Evolutionary conservation across 1,284 basidiomycete species (phyloP).

Genomic region (Austropuccinia psidii): DNA sequence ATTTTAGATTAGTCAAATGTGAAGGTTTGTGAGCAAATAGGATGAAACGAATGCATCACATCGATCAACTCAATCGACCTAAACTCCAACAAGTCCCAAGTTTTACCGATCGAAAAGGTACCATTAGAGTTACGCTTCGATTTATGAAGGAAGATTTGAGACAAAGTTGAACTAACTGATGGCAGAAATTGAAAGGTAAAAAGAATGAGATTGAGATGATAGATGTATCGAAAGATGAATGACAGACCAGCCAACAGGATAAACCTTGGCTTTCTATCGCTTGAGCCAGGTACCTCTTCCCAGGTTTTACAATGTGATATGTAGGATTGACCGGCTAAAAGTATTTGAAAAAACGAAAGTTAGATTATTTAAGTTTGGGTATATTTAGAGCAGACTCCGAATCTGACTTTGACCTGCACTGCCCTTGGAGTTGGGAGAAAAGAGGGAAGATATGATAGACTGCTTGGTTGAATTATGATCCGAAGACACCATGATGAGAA

Average conservation of each 20-base stretch:
- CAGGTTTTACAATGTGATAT: slow-evolving; percentile 80
- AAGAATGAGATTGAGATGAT: slow-evolving; percentile 59
- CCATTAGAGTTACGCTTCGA: slow-evolving; percentile 92
- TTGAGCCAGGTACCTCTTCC: slow-evolving; percentile 62
- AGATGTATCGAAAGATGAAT: slow-evolving; percentile 51
- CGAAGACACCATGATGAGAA: background rate
- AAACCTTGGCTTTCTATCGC: slow-evolving; percentile 70
- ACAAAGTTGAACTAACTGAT: background rate
- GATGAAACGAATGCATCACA: slow-evolving; percentile 52
- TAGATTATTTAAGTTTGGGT: background rate
- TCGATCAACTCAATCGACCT: slow-evolving; percentile 65
- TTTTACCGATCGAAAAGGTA: slow-evolving; percentile 94
- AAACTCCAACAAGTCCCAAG: slow-evolving; percentile 80
- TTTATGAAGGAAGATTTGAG: slow-evolving; percentile 62
- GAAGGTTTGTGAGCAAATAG: background rate
- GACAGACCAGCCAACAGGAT: slow-evolving; percentile 75
- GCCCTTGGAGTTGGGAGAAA: slow-evolving; percentile 53
- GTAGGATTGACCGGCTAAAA: slow-evolving; percentile 50
- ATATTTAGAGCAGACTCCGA: background rate
- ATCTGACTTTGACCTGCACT: slow-evolving; percentile 34
- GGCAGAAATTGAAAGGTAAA: slow-evolving; percentile 40
- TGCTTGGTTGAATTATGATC: slow-evolving; percentile 47
- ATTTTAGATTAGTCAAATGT: background rate
- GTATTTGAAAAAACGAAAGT: background rate
- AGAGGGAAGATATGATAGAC: slow-evolving; percentile 73